Base-by-base conservation (phyloP, 768 basidiomycete species). In the Lactarius hengduanensis region DNA sequence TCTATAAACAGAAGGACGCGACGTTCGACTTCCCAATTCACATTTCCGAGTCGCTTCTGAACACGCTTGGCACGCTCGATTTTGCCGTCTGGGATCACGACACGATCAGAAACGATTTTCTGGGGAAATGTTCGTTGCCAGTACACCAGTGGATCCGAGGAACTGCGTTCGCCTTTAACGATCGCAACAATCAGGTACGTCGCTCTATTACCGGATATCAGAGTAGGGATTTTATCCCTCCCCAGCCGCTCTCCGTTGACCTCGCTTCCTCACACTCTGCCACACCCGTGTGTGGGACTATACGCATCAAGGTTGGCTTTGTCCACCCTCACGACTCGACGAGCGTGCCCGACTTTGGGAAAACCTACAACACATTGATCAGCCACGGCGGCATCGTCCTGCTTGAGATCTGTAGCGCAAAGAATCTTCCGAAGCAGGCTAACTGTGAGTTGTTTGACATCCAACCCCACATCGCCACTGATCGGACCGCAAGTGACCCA, bases 351-450 rank as follows among this genome's bases (percentile, higher is more conserved):
- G n/a, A 47, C n/a, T 47, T n/a, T 10, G 3, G 10, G 45, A 22
- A 11, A 8, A 22, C 9, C 8, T 47, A n/a, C 45, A n/a, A 47
- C 45, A 22, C 45, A 22, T 20, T 47, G n/a, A 2, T 16, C n/a
- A 47, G n/a, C 45, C 9, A 11, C n/a, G 9, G n/a, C 4, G 41
- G 41, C 15, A 41, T 41, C 41, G 16, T 41, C 41, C 15, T 41
- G 15, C 41, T 41, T 18, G 41, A 41, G 16, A 18, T 18, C 41
- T 18, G 6, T 18, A 1, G 16, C 7, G 41, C 41, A 41, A 41
- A 63, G 90, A 92, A 61, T 87, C 83, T 0, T 61, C 73, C 0
- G 88, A 41, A 41, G 15, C 6, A 16, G 16, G 6, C 71, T 0
- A 84, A 83, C 4, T 94, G 41, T 41, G 6, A 41, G 41, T 41